Percentiles rank a stretch among this genome's conserved stretches.
Conservation (phyloP, 352 stramenopile species). For the Globisporangium alternatum region DNA sequence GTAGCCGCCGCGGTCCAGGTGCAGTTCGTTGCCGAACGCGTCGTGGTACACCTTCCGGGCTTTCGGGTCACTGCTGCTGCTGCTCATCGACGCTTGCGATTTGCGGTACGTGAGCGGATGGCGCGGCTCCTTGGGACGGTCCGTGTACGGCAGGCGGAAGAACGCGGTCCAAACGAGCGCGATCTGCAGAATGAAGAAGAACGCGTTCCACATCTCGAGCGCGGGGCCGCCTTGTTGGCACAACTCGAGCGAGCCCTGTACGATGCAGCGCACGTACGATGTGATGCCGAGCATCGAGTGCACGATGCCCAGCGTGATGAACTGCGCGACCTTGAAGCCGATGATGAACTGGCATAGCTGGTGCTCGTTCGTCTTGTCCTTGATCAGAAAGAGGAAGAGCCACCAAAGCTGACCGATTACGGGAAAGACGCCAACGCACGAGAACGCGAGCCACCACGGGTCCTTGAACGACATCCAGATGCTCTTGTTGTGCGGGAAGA, state of each 20-base stretch:
- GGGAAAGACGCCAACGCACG: constrained; percentile 75
- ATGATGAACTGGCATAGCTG: constrained; percentile 92
- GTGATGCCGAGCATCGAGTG: constrained; percentile 62
- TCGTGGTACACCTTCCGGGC: constrained; percentile 56
- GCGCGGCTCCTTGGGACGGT: constrained; percentile 53
- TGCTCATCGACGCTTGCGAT: constrained; percentile 29
- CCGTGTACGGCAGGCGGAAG: constrained; percentile 80
- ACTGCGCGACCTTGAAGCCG: constrained; percentile 89
- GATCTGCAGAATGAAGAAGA: constrained; percentile 85
- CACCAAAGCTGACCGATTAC: constrained; percentile 89
- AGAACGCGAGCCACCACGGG: constrained; percentile 78
- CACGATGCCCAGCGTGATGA: constrained; percentile 83
- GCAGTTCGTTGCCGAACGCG: constrained; percentile 78
- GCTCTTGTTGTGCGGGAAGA: constrained; percentile 86
- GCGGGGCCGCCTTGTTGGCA: constrained; percentile 57
- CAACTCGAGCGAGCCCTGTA: constrained; percentile 48
- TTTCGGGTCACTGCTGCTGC: neutral
- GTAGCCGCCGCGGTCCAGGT: constrained; percentile 78
- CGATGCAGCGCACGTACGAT: constrained; percentile 72
- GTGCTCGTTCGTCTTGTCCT: constrained; percentile 92
- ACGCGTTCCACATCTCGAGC: constrained; percentile 63
- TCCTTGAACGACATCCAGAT: constrained; percentile 87
- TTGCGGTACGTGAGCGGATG: constrained; percentile 50
- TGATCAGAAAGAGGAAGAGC: constrained; percentile 87
- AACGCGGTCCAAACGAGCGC: constrained; percentile 83